Evolutionary conservation across 139 green algal genomes (phyloP).

Genomic region (Asterochloris sp.): DNA sequence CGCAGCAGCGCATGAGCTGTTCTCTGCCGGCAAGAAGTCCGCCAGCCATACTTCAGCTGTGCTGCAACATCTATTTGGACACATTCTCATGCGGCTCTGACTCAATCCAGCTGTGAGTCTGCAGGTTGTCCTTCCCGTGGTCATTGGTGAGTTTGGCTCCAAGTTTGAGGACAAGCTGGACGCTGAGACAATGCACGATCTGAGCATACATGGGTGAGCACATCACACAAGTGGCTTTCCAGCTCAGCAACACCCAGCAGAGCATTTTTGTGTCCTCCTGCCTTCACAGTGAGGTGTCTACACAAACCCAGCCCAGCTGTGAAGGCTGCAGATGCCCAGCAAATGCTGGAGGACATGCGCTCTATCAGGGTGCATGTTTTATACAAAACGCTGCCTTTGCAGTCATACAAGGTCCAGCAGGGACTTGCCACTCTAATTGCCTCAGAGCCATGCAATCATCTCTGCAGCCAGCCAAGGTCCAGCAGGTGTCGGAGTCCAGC

Average conservation of each 20-base stretch:
- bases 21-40: no score
- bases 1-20: no score
- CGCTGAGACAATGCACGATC: conserved; percentile 22
- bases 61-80: no score
- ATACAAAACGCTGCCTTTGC: neutral
- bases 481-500: neutral
- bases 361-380: neutral
- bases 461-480: neutral
- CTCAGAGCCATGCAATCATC: neutral
- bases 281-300: neutral
- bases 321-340: neutral
- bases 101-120: neutral
- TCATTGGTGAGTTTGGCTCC: conserved; percentile 34
- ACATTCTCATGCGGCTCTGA: no score
- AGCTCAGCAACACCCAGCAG: neutral
- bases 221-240: neutral
- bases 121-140: conserved; percentile 27
- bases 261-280: neutral
- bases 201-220: conserved; percentile 16
- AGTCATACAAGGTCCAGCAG: neutral
- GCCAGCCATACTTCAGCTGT: no score
- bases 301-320: neutral
- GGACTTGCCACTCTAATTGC: neutral
- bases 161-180: conserved; percentile 19
- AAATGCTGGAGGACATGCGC: neutral